Evolutionary conservation across 2,329 filamentous ascomycete genomes (phyloP), one percentile per base, ranked within the genome.

Genomic region (Botrytis aclada): DNA sequence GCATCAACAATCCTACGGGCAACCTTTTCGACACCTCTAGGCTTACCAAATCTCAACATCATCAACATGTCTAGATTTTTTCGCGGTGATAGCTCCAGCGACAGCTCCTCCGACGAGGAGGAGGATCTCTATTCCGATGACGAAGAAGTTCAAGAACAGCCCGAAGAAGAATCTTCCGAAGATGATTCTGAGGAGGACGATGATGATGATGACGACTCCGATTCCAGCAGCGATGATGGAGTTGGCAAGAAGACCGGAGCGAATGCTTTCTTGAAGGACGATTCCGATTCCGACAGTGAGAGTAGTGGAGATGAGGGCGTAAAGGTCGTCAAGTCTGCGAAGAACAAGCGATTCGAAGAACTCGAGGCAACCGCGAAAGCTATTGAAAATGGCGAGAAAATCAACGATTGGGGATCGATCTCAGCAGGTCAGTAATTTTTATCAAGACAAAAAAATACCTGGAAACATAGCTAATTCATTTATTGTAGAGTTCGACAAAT

Each of bases 301-400:
- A 90, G 87, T 80, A 95, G 94, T 81, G 95, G 96, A 77, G 93
- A 96, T 77, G 95, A 98, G 77, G 89, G 90, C 77, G 90, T 91
- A 77, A 93, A 92, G 80, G 90, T 96, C 79, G 93, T 98, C 81
- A 98, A 97, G 88, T 98, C 94, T 84, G 95, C 95, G 80, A 98
- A 98, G 85, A 94, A 98, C 86, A 99, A 99, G 89, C 90, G 96
- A 75, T 88, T 94, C 77, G 95, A 98, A 81, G 97, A 98, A 84
- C 88, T 99, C 74, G 95, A 99, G 83, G 88, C 89, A 74, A 97
- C 91, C 61, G 93, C 98, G 80, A 92, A 92, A 83, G 85, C 92
- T 81, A 98, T 99, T 81, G 95, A 98, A 82, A 99, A 99, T 85
- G 95, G 93, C 75, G 88, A 96, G 84, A 98, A 97, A 88, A 99